phyloP scores from a whole-genome alignment of 306 rosid genomes.

The Quercus wislizeni region DNA sequence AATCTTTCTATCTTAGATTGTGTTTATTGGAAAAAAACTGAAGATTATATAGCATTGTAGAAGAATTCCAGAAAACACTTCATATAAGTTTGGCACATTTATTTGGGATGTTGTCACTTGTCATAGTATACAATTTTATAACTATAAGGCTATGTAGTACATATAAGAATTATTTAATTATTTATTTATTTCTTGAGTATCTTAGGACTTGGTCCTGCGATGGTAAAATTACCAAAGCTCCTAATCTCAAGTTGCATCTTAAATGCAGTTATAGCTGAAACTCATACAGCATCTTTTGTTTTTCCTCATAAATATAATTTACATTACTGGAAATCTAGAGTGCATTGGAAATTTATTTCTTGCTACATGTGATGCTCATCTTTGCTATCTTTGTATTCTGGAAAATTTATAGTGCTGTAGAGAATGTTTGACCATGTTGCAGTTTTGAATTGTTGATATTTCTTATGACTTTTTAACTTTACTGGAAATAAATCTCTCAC shows the following conservation, averaged over 20 bases:
- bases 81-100: too few species aligned
- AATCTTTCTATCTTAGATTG: too few species aligned
- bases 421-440: not conserved
- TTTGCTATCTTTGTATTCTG: not conserved
- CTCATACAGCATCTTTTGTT: not conserved
- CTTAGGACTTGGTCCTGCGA: not conserved
- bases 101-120: too few species aligned
- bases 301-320: not conserved
- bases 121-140: too few species aligned
- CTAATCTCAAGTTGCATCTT: not conserved
- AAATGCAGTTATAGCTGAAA: not conserved
- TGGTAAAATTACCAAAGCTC: not conserved
- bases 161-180: too few species aligned
- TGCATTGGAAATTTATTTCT: not conserved
- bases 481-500: slow-evolving; percentile 9
- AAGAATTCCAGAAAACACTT: too few species aligned
- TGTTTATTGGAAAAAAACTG: too few species aligned
- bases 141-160: too few species aligned
- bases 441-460: not conserved
- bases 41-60: too few species aligned
- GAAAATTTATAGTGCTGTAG: not conserved
- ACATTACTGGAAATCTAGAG: not conserved
- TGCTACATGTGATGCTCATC: not conserved
- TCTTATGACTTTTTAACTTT: not conserved
- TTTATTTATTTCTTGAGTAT: too few species aligned